Evolutionary conservation across 768 basidiomycete genomes (phyloP), one percentile per base, ranked within the genome.

Genomic region (Galerina marginata): DNA sequence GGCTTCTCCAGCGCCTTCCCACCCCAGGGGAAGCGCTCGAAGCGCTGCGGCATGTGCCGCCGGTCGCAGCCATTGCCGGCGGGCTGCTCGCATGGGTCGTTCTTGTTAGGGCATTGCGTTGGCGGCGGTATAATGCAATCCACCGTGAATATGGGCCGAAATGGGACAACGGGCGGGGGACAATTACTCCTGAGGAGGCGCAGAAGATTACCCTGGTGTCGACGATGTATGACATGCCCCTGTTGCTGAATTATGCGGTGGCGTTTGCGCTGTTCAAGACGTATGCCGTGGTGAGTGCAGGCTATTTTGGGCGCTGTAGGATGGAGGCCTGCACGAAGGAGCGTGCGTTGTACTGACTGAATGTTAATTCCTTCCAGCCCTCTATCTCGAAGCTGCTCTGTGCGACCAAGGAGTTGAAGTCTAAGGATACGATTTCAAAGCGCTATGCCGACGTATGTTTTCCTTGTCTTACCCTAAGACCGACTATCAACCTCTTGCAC

Each of bases 201-300:
- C 83, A 83, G 68, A 68, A 74, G 36, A 74, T 85, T 26, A 62
- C 80, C 20, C 67, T 69, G 46, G 59, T 73, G 2, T 70, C 77
- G 2, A 57, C 63, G 4, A 55, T 68, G 12, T 83, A 77, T 56
- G 83, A 85, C 61, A 82, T 83, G 79, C 82, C 83, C 4, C 53
- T 64, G 14, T 56, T 85, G 2, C 47, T 78, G 55, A 72, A 74
- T 49, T 77, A 78, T 62, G 66, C 81, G 0, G 47, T 80, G 36
- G 70, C 79, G 1, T 82, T 85, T 66, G 84, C 83, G 3, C 64
- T 85, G 59, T 84, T 84, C 75, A 84, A 83, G 69, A 84, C 83
- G 3, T 84, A 81, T 63, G 62, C 54, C 4, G 59, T 67, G 36
- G 67, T 67, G 54, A 57, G 67, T 52, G 37, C 9, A 3, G 20